Evolutionary conservation across 805 yeast genomes (phyloP).

Genomic region (Trichomonascus vanleenenianus): DNA sequence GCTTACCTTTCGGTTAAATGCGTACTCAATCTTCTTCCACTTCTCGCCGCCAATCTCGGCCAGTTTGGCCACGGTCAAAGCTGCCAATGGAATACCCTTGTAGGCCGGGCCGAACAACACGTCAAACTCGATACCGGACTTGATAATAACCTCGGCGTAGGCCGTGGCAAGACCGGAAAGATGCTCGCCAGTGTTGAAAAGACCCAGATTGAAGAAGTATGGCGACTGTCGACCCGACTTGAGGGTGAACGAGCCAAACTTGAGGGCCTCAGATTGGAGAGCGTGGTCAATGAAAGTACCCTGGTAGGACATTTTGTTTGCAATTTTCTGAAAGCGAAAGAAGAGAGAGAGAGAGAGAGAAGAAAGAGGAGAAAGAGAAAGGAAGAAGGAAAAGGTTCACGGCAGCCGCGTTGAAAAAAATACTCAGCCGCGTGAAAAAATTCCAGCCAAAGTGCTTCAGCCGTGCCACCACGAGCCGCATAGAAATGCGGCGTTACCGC

Average conservation of each 20-base stretch:
- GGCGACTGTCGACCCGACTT: conserved; percentile 94
- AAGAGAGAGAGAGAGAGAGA: background rate
- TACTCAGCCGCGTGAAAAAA: too few relatives aligned
- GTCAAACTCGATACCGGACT: conserved; percentile 76
- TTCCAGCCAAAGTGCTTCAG: too few relatives aligned
- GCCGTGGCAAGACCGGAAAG: conserved; percentile 78
- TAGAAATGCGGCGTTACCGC: too few relatives aligned
- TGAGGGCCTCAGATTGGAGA: conserved; percentile 69
- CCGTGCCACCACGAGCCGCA: too few relatives aligned
- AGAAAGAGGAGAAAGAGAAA: background rate
- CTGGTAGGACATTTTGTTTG: conserved; percentile 26
- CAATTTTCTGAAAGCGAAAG: background rate
- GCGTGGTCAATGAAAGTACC: conserved; percentile 73
- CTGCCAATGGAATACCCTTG: conserved; percentile 94
- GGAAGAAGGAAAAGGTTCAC: background rate
- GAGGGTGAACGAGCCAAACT: conserved; percentile 82
- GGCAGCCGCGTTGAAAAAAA: too few relatives aligned
- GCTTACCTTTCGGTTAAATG: conserved; percentile 75
- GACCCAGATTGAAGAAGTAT: conserved; percentile 91
- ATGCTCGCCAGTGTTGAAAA: conserved; percentile 72
- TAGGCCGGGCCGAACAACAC: conserved; percentile 96
- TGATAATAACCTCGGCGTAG: conserved; percentile 82
- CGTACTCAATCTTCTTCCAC: conserved; percentile 66
- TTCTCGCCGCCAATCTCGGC: conserved; percentile 81
- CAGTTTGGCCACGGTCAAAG: conserved; percentile 84